Evolutionary conservation across 2,329 filamentous ascomycete species (phyloP), one percentile per base, ranked within the genome.

Genomic region (Bipolaris zeicola): DNA sequence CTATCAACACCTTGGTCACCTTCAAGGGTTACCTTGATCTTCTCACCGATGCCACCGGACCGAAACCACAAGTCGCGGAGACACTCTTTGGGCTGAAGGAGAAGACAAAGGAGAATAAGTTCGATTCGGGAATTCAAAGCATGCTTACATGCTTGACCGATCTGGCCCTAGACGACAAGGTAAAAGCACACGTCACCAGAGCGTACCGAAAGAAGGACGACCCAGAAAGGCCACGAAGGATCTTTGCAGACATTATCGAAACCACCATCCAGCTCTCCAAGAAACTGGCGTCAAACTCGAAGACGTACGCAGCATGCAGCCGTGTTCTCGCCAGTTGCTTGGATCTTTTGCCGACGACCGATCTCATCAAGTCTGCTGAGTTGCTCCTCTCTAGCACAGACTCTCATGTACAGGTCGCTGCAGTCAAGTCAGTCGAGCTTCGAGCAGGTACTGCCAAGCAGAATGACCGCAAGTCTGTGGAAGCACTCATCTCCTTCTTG

Each of bases 281-380:
- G 64, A 82, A 81, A 8, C 78, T 89, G 58, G 87, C 86, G 52
- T 62, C 65, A 1, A 72, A 73, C 10, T 65, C 64, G 1, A 66
- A 69, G 45, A 65, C 79, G 6, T 71, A 74, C 37, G 69, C 76
- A 6, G 78, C 78, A 22, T 81, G 81, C 68, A 89, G 89, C 37
- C 86, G 90, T 54, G 85, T 91, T 1, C 82, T 98, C 45, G 87
- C 90, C 16, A 89, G 89, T 60, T 80, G 96, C n/a, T 83, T 99
- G 48, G 89, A 91, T 61, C 84, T 97, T 6, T 82, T 96, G 39
- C 94, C 93, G 0, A 92, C 94, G 3, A 83, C 87, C 50, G 92
- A 97, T 76, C 95, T 98, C 75, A 87, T 98, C 74, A 91, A 91
- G 73, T 90, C 92, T 8, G 89, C 96, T 38, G 91, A 96, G 71